Evolutionary conservation across 2,329 filamentous ascomycete species (phyloP), one percentile per base, ranked within the genome.

Genomic region (Colletotrichum higginsianum): DNA sequence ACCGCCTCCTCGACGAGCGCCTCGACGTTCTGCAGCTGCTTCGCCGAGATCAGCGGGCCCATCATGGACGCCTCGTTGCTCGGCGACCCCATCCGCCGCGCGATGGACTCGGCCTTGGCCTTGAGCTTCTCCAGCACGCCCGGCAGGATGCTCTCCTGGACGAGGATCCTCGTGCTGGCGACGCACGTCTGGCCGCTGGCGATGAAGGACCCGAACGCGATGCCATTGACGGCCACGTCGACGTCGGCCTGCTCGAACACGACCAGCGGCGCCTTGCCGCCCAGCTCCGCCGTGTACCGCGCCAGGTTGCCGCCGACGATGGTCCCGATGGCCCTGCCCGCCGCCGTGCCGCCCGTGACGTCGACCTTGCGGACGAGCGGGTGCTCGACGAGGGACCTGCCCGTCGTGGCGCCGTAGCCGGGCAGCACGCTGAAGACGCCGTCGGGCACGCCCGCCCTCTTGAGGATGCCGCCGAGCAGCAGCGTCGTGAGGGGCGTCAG

Each of bases 301-400:
- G 92, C 91, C 75, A 94, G 81, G 80, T 93, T 93, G 73, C 86
- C 87, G 52, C 89, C 88, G 35, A 89, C 91, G 50, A 92, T 86
- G 53, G 89, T 85, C 74, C 93, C 91, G 76, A 94, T 93, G 46
- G 88, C 87, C 68, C 90, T 86, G 6, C 92, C 92, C 21, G 92
- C 90, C n/a, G 84, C 82, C 26, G 92, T 94, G n/a, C 91, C 92
- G 53, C 93, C 92, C 47, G 92, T 94, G 76, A 95, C 91, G 75
- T 93, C 92, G 67, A 94, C 88, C 83, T 94, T 94, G 80, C 88
- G 83, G 2, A 88, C 81, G 2, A 86, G 79, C 2, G 80, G 79
- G 67, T 88, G 91, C 38, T 87, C 80, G 15, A 86, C 87, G 4
- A 91, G 84, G 0, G 84, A 84, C n/a, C 81, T 83, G 12, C 88